Evolutionary conservation across 345 rosid genomes (phyloP).

Genomic region (Reutealis trisperma): DNA sequence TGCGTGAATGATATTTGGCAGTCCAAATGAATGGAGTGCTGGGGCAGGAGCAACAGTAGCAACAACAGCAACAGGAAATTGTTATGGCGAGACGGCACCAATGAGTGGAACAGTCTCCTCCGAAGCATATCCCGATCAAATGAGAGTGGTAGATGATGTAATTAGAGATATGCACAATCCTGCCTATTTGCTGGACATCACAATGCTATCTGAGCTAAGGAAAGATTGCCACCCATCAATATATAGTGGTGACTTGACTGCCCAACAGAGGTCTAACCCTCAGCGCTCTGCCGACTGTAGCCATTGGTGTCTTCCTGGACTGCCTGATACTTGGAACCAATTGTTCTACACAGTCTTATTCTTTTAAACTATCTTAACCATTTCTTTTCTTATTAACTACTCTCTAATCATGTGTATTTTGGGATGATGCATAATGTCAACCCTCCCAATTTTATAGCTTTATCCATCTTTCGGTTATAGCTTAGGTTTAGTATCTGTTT

Average conservation of each 20-base stretch:
- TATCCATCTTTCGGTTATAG: not conserved
- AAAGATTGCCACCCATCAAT: conserved; percentile 96
- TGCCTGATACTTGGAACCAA: conserved; percentile 96
- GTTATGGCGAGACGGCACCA: conserved; percentile 80
- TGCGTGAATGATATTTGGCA: conserved; percentile 19
- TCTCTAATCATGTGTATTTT: not conserved
- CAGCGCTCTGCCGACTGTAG: conserved; percentile 85
- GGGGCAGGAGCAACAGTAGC: conserved; percentile 38
- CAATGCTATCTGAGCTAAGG: conserved; percentile 82
- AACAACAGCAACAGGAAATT: conserved; percentile 48
- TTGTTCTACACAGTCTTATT: conserved; percentile 65
- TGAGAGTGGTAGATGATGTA: conserved; percentile 64
- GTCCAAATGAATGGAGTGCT: conserved; percentile 78
- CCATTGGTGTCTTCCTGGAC: conserved; percentile 99
- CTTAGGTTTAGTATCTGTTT: not conserved
- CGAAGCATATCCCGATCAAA: conserved; percentile 60
- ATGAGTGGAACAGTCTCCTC: conserved; percentile 53
- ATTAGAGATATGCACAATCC: conserved; percentile 55
- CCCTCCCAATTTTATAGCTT: not conserved
- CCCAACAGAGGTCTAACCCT: conserved; percentile 64
- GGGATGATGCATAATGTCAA: not conserved
- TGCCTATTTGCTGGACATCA: conserved; percentile 69
- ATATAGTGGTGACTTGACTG: conserved; percentile 77
- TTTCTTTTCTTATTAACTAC: not conserved
- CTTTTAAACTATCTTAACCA: conserved; percentile 23